Base-by-base conservation (phyloP, 345 rosid genomes). In the Salix dunnii region DNA sequence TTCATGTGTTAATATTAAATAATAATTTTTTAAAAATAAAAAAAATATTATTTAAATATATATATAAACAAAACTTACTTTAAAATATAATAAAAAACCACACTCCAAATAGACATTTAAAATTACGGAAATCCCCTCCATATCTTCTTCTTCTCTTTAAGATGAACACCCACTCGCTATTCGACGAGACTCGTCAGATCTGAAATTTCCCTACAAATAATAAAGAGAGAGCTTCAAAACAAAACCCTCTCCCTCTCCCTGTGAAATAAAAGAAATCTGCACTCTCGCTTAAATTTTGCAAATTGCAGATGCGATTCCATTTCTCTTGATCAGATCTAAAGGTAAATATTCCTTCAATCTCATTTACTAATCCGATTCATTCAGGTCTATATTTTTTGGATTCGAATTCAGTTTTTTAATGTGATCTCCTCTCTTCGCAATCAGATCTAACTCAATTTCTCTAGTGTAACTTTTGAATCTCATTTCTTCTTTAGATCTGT, bases 311-410 rank as follows among this genome's bases (percentile, higher is more conserved):
- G 72, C 73, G 48, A 40, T 66, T 71, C 35, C 23, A 49, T 62
- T 62, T 18, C 27, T 70, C 35, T 67, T 12, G 35, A 71, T 66
- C 76, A 58, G 81, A 72, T 72, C 73, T 67, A 58, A 58, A 72
- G 81, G 72, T 71, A 28, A 25, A 49, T 9, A n/a, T 58, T 9
- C 1, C 63, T 58, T 46, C 51, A 46, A 46, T 46, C 51, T 46
- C 51, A 46, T 46, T 46, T 58, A 9, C 28, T 10, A 58, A 58
- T 58, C 28, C 28, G 28, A 58, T n/a, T 46, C 17, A 46, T 46
- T 46, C 18, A 46, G 16, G 31, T 46, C 63, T 25, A 4, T 46
- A 23, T 4, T 58, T 33, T 74, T 46, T 3, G 28, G 10, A 28
- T 21, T 43, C 14, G 18, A 67, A 49, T 28, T 77, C 18, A 1